Evolutionary conservation across 768 basidiomycete species (phyloP), one percentile per base, ranked within the genome.

Genomic region (Chalciporus sphaerocephalus): DNA sequence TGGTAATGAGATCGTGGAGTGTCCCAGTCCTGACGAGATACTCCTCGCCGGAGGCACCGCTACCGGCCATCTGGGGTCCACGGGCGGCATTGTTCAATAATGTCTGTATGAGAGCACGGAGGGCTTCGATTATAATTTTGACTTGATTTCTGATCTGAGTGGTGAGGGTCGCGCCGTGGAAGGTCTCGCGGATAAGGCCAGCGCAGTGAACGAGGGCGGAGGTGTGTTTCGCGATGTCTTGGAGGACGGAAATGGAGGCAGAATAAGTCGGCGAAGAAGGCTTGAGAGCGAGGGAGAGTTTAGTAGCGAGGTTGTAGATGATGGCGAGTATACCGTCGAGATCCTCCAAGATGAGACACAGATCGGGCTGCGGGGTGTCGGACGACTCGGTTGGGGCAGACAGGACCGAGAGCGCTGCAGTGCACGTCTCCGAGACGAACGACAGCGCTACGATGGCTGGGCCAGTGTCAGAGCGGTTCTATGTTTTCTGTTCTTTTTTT

Each of bases 231-330:
- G 74, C 64, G 33, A 83, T 67, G 48, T 84, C 82, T 44, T 67
- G 74, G 43, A 84, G 69, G 18, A 82, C 71, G 7, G 70, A 51
- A 11, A 77, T 54, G 11, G 80, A 68, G 1, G 83, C 77, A 3
- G 69, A 56, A 55, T 78, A 74, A 5, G 79, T 67, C 1, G 79
- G 79, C 1, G 72, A 67, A 4, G 77, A 62, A 5, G 83, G 80
- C 34, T 82, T 85, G 40, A 85, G 70, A 1, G 76, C 70, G 25
- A 88, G 73, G 4, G 85, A 70, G 20, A 85, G 60, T 56, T 83
- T 86, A 16, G 83, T 86, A 5, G 75, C 66, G 23, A 74, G 65
- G 17, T 68, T 62, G 59, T 83, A 69, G n/a, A 86, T 56, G 50
- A 85, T 70, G 5, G 78, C 68, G 36, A 86, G 69, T 27, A 87